These are phyloP conservation scores for Haplographium delicatum DNA, from an alignment of 495 filamentous ascomycete genomes.

Conservation along the genomic window DNA sequence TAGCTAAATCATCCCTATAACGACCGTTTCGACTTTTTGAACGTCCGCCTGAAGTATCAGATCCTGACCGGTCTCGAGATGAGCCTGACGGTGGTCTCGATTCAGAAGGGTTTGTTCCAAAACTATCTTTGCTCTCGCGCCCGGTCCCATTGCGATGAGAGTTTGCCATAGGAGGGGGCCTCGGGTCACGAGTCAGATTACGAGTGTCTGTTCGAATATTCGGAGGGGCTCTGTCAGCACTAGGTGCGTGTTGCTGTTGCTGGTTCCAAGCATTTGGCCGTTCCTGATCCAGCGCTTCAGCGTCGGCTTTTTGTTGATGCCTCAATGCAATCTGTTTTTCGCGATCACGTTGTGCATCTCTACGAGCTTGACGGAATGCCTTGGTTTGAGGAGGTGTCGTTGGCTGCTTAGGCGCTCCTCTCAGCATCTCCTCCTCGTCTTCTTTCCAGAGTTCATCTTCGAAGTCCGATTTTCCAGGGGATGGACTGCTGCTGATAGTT, in stretches of 20 bases:
- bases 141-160: slow-evolving; percentile 36
- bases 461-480: slow-evolving; percentile 31
- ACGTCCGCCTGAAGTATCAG: slow-evolving; percentile 49
- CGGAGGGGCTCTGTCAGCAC: slow-evolving; percentile 26
- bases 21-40: slow-evolving; percentile 50
- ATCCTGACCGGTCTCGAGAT: slow-evolving; percentile 56
- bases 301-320: slow-evolving; percentile 15
- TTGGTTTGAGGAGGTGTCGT: slow-evolving; percentile 20
- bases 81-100: slow-evolving; percentile 37
- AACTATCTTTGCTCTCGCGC: slow-evolving; percentile 27
- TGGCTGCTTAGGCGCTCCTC: slow-evolving; percentile 33
- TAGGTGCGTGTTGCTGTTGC: slow-evolving; percentile 16
- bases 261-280: slow-evolving; percentile 23
- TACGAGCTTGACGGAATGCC: slow-evolving; percentile 46
- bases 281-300: slow-evolving; percentile 15
- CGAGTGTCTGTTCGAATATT: slow-evolving; percentile 25
- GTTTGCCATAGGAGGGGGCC: slow-evolving; percentile 37
- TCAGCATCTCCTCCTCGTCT: slow-evolving; percentile 38
- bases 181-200: slow-evolving; percentile 40
- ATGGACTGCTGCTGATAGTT: slow-evolving; percentile 47
- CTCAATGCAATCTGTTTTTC: slow-evolving; percentile 30
- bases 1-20: slow-evolving; percentile 24
- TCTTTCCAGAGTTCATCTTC: slow-evolving; percentile 42
- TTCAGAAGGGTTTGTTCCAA: slow-evolving; percentile 15
- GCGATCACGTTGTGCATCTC: slow-evolving; percentile 46